These are phyloP conservation scores for Sporobolomyces roseus DNA, from an alignment of 768 basidiomycete species.

Conservation along the genomic window DNA sequence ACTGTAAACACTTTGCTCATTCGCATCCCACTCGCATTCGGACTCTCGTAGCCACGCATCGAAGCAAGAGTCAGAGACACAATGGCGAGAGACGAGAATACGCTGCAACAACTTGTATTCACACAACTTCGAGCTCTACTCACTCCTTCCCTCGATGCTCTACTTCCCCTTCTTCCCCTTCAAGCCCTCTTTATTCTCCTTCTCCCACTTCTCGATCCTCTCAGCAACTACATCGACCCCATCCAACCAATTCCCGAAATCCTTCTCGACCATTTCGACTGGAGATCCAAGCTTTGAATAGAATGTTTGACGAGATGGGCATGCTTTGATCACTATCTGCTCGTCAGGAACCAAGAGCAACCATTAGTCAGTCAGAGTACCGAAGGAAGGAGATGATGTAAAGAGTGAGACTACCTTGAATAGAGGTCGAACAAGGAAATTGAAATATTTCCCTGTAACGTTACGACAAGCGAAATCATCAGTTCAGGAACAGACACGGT, in stretches of 20 bases:
- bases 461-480: too few species aligned
- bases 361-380: neutral
- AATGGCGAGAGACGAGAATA: too few species aligned
- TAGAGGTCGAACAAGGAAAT: constrained; percentile 26
- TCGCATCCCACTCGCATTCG: too few species aligned
- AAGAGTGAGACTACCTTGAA: constrained; percentile 10
- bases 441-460: constrained; percentile 10
- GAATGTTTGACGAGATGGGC: neutral
- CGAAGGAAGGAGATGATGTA: neutral
- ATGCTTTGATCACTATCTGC: constrained; percentile 24
- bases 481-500: neutral
- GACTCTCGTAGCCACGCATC: too few species aligned
- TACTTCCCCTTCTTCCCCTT: neutral
- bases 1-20: too few species aligned
- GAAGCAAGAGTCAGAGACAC: too few species aligned
- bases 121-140: too few species aligned
- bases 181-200: neutral
- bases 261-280: neutral
- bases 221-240: neutral
- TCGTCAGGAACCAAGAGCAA: neutral
- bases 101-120: too few species aligned
- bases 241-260: neutral
- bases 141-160: too few species aligned
- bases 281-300: neutral
- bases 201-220: neutral